Base-by-base conservation (phyloP, 2,329 filamentous ascomycete genomes). In the Colletotrichum sp. region DNA sequence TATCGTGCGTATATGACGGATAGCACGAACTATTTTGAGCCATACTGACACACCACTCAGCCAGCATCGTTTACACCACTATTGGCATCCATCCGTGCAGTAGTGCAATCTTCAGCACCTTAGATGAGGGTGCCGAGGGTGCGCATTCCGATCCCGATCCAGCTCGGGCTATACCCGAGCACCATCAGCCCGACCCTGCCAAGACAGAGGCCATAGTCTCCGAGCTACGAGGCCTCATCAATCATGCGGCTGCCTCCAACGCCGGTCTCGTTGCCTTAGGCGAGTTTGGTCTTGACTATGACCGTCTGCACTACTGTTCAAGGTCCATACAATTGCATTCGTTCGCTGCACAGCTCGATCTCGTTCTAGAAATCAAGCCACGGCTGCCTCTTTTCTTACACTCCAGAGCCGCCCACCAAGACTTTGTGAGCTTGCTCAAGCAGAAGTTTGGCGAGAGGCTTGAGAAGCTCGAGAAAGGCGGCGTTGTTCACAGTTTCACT, bases 221-320 rank as follows among this genome's bases (percentile, higher is more conserved):
- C 1, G 88, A 91, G 34, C 89, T 98, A n/a, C 89, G 89, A 60
- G 81, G 86, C 8, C 87, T 98, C 4, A 91, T 96, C 6, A 81
- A 89, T 3, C 85, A 91, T 43, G 90, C 92, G 1, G 91, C 91
- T 22, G 77, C 84, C 4, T 83, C 84, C 8, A 79, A 83, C 84
- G 78, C 32, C 75, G 83, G 91, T 0, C 89, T 94, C 55, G 93
- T 95, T 1, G 96, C 97, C 8, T 96, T 98, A 83, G 97, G 97
- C 65, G 97, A 99, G 85, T 95, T 99, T 77, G 97, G 97, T 3
- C 93, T 99, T 6, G 97, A 99, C 86, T 99, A 98, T 82, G 97
- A 99, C 86, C 92, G 97, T 3, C 87, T 99, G 43, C 94, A 95
- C 80, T 93, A 96, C 80, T 96, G 94, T 81, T 91, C 93, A 52